Conservation (phyloP, 2,329 filamentous ascomycete species). For the Fragosphaeria purpurea region DNA sequence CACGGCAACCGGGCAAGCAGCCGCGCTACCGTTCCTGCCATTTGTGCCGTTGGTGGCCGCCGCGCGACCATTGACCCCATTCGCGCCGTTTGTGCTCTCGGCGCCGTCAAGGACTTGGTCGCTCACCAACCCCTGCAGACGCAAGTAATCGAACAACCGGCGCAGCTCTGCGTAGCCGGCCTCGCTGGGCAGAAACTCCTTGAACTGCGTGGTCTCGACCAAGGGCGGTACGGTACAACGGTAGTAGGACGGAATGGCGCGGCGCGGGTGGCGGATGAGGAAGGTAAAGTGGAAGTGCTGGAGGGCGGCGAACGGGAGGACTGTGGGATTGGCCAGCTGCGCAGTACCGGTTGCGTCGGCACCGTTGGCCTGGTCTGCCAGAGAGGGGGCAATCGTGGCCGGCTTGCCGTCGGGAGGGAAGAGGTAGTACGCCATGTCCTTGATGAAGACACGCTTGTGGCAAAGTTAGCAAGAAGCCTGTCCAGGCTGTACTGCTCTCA, state of each 20-base stretch:
- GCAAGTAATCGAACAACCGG: slow-evolving; percentile 76
- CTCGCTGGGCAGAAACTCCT: slow-evolving; percentile 77
- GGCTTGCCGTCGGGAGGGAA: slow-evolving; percentile 62
- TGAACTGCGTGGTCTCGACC: slow-evolving; percentile 71
- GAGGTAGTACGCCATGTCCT: slow-evolving; percentile 93
- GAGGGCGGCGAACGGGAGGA: slow-evolving; percentile 65
- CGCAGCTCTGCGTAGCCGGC: slow-evolving; percentile 86
- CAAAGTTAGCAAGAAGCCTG: background rate
- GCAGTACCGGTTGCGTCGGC: slow-evolving; percentile 15
- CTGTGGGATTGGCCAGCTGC: slow-evolving; percentile 61
- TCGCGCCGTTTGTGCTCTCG: slow-evolving; percentile 29
- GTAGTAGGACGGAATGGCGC: slow-evolving; percentile 86
- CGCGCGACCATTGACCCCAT: slow-evolving; percentile 12
- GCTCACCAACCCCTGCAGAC: slow-evolving; percentile 58
- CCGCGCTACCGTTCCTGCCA: slow-evolving; percentile 21
- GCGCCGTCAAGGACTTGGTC: slow-evolving; percentile 29
- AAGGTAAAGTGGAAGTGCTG: slow-evolving; percentile 88
- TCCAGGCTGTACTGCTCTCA: background rate
- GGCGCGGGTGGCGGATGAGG: slow-evolving; percentile 89
- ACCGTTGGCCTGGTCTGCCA: slow-evolving; percentile 35
- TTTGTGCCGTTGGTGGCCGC: slow-evolving; percentile 15
- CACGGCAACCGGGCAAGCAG: slow-evolving; percentile 44
- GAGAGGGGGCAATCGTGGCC: slow-evolving; percentile 67
- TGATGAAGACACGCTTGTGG: slow-evolving; percentile 77
- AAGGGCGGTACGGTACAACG: slow-evolving; percentile 88